Base-by-base conservation (phyloP, 2,329 filamentous ascomycete genomes). In the Alternaria arborescens region DNA sequence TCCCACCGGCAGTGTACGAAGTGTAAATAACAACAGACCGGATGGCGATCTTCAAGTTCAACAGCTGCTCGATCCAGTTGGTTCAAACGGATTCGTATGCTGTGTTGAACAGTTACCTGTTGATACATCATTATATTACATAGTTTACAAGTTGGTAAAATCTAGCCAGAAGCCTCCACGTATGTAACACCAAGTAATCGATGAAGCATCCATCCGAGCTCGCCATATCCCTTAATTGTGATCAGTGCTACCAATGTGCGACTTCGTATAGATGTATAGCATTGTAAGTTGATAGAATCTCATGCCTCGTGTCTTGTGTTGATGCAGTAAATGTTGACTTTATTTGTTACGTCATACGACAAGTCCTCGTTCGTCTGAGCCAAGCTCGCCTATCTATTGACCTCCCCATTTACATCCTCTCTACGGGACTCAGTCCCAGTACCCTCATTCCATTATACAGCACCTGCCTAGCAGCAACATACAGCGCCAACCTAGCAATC, bases 391-490 rank as follows among this genome's bases (percentile, higher is more conserved):
- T 41, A 12, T 28, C 8, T 24, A 4, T 5, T 18, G 28, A n/a
- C 28, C 14, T 20, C 6, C 8, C 20, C 18, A 5, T 10, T 56
- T 62, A 72, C 70, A 72, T 72, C 80, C 88, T 83, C 76, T 94
- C 89, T 48, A 97, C 89, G 10, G 93, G 93, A 54, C 84, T 88
- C 76, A 97, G 81, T 2, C 93, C 93, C 66, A 97, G 82, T 70
- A 96, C 78, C 64, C 86, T 85, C 93, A 97, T 96, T 62, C 91
- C 93, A 78, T 95, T 97, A 71, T 86, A 85, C 65, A 97, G 82
- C 36, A 94, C 91, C 62, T 89, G 88, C 72, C 90, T 86, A 7
- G 91, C 90, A 3, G 89, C 84, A 68, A 90, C 88, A 77, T 96
- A 97, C 69, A 97, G 81, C 11, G 91, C 72, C 66, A 76, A 62